phyloP scores from a whole-genome alignment of 1,284 basidiomycete species.

The Cutaneotrichosporon sp. region DNA sequence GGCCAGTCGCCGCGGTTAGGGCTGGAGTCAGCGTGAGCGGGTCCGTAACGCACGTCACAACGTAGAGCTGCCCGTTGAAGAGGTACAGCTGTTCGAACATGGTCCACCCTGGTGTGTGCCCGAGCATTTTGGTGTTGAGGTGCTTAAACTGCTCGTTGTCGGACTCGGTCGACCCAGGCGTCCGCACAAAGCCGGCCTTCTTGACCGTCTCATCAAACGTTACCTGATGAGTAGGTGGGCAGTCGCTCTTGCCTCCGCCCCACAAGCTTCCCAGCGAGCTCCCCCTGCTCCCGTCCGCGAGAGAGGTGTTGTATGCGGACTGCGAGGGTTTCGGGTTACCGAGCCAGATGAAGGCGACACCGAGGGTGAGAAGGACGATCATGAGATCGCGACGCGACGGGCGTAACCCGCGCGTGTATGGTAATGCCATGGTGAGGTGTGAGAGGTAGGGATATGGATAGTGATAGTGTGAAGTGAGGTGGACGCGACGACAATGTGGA shows the following conservation, averaged over 20 bases:
- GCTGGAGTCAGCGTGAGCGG: constrained; percentile 27
- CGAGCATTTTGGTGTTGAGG: constrained; percentile 35
- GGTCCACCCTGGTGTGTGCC: constrained; percentile 50
- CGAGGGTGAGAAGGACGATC: constrained; percentile 43
- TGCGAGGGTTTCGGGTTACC: background rate
- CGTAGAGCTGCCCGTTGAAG: constrained; percentile 69
- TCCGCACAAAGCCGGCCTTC: constrained; percentile 22
- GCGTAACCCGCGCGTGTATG: constrained; percentile 23
- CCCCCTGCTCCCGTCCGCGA: background rate
- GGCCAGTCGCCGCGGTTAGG: constrained; percentile 57
- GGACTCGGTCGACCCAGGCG: constrained; percentile 23
- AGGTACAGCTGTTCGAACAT: constrained; percentile 60
- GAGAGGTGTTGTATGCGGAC: background rate
- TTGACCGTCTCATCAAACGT: constrained; percentile 17
- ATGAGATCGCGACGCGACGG: constrained; percentile 48
- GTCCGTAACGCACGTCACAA: constrained; percentile 58
- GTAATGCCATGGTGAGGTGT: background rate
- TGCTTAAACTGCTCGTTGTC: constrained; percentile 33
- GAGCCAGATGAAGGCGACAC: constrained; percentile 44
- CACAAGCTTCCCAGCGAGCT: background rate
- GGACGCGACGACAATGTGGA: background rate
- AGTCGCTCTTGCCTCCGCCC: constrained; percentile 3
- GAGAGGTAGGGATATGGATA: background rate
- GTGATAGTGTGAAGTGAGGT: background rate
- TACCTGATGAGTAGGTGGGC: background rate